Base-by-base conservation (phyloP, 2,329 filamentous ascomycete species). In the Hypocrella siamensis region DNA sequence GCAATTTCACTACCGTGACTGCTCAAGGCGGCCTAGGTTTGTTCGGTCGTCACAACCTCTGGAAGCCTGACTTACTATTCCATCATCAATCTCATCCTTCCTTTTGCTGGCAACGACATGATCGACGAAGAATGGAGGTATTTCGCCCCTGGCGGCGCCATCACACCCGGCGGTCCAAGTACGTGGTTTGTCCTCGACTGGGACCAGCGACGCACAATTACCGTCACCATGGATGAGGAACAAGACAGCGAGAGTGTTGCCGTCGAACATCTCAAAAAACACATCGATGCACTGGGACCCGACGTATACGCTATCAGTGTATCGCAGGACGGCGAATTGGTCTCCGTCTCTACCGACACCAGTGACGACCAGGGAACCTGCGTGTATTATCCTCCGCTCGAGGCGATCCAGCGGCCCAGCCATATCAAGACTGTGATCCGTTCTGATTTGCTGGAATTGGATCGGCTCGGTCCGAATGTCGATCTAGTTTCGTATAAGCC, bases 381-480 rank as follows among this genome's bases (percentile, higher is more conserved):
- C 31, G 35, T 42, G 6, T 43, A 40, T 19, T 42, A 50, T 19
- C 45, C 46, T 7, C 40, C 39, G 5, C 38, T 52, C 1, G 31
- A 40, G 3, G 35, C 40, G 12, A 36, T 43, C 17, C 26, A 37
- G 5, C 31, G 29, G 2, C 40, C 43, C 2, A 31, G 46, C 4
- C 26, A 28, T 28, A 28, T 34, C 32, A 26, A 26, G 14, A 25
- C 33, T 0, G 28, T 47, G 2, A 31, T 14, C 2, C 39, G 49
- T 10, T 33, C 40, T n/a, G 40, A 48, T 7, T 37, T 54, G 2
- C 31, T 41, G 21, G 49, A 54, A 34, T 17, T 53, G n/a, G 46
- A 47, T 19, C 37, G 49, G 19, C 38, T 53, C 7, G 40, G 34
- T 3, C 41, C 44, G 1, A 33, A 45, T 28, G 40, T 46, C 17